Evolutionary conservation across 305 asterid genomes (phyloP).

Genomic region (Fraxinus xanthoxyloides): DNA sequence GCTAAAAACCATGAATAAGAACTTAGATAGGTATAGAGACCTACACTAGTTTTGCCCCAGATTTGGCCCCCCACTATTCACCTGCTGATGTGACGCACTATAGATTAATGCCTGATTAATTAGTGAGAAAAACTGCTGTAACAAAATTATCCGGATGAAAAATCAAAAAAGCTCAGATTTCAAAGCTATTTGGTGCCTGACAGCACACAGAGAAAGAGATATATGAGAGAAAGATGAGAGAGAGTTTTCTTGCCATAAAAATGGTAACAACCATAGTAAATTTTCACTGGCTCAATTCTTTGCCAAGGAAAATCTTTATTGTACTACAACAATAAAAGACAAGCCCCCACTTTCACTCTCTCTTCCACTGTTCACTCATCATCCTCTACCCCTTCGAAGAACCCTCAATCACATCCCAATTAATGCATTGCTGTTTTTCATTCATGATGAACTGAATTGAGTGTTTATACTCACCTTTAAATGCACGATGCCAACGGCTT

Average conservation of each 20-base stretch:
- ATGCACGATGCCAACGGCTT: conserved; percentile 68
- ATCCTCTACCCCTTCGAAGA: background rate
- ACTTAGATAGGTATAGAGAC: conserved; percentile 27
- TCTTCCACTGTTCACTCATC: background rate
- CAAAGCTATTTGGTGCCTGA: conserved; percentile 31
- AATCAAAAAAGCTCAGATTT: conserved; percentile 36
- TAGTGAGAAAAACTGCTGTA: conserved; percentile 11
- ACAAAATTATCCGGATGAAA: background rate
- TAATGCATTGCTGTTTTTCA: background rate
- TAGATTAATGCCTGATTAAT: conserved; percentile 48
- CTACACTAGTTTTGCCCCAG: conserved; percentile 34
- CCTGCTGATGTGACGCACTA: conserved; percentile 89
- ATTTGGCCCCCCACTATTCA: conserved; percentile 36
- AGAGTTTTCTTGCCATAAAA: background rate
- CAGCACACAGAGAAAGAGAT: background rate
- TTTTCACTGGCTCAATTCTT: conserved; percentile 24
- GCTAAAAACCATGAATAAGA: conserved; percentile 25
- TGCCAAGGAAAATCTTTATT: conserved; percentile 32
- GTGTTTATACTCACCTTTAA: conserved; percentile 50
- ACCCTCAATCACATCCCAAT: background rate
- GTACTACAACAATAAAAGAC: conserved; percentile 39
- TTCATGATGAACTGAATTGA: background rate
- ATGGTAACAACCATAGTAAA: conserved; percentile 17
- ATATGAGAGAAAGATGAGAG: background rate
- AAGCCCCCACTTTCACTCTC: conserved; percentile 32